Percentiles rank a stretch among this genome's conserved stretches.
Evolutionary conservation across 306 rosid genomes (phyloP).

Genomic region (Vigna trinervia): DNA sequence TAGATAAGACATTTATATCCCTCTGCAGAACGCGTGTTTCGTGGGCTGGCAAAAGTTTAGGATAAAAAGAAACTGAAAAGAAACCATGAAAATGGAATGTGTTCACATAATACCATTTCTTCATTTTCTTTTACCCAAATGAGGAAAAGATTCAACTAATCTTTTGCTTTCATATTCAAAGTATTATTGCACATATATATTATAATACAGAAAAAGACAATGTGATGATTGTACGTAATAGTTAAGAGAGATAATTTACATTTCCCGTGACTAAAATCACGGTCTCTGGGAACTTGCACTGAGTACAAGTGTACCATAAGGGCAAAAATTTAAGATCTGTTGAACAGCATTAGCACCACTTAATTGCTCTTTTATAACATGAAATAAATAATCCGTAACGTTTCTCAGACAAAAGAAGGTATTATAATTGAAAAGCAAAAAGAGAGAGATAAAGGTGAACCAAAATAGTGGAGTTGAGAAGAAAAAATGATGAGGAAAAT

Average conservation of each 20-base stretch:
- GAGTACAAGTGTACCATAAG: neutral
- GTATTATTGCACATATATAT: neutral
- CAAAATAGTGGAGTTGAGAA: neutral
- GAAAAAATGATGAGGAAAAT: neutral
- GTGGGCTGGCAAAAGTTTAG: neutral
- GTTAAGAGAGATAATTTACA: slow-evolving; percentile 18
- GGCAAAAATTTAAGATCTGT: neutral
- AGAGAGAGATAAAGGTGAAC: neutral
- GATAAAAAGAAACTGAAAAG: neutral
- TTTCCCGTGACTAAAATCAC: slow-evolving; percentile 44
- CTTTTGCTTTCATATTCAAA: neutral
- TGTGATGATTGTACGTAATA: slow-evolving; percentile 35
- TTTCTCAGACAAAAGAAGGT: neutral
- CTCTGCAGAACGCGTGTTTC: neutral
- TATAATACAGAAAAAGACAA: neutral
- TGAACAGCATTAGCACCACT: neutral
- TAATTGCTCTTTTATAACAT: neutral
- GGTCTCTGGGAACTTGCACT: slow-evolving; percentile 21
- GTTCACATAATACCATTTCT: neutral
- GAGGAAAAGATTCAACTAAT: neutral
- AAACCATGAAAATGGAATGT: neutral
- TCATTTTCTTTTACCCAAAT: neutral
- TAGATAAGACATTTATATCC: neutral
- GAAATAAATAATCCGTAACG: neutral
- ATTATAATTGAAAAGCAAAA: neutral